Conservation (phyloP, 164 flowering plant species). For the Berberis thunbergii region DNA sequence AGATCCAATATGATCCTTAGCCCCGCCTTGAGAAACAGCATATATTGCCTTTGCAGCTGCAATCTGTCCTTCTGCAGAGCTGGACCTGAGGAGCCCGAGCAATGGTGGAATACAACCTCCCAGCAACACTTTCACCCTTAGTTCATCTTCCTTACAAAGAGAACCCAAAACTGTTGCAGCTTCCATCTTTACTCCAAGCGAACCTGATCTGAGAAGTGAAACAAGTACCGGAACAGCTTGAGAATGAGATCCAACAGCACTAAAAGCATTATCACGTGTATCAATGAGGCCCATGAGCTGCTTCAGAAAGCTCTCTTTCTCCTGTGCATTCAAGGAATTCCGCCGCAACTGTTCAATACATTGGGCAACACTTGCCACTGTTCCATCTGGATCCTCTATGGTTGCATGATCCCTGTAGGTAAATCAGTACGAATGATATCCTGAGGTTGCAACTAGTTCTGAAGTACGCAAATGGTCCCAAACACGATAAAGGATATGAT, state of each 20-base stretch:
- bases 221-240: conserved; percentile 98
- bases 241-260: conserved; percentile 98
- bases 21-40: conserved; percentile 94
- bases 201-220: conserved; percentile 89
- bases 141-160: conserved; percentile 90
- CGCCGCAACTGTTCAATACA: conserved; percentile 93
- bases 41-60: conserved; percentile 90
- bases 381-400: conserved; percentile 99
- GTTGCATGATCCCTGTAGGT: conserved; percentile 66
- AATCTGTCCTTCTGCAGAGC: conserved; percentile 73
- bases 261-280: conserved; percentile 82
- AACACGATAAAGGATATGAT: no score
- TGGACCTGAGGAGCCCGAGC: conserved; percentile 85
- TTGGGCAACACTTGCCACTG: conserved; percentile 95
- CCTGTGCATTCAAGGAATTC: conserved; percentile 70
- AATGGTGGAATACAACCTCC: conserved; percentile 99
- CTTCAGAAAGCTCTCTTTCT: conserved; percentile 68
- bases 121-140: conserved; percentile 83
- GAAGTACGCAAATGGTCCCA: background rate
- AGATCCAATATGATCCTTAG: conserved; percentile 88
- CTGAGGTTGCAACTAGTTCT: background rate
- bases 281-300: conserved; percentile 78
- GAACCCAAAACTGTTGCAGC: conserved; percentile 92
- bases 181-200: conserved; percentile 73
- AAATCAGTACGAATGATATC: background rate